These are phyloP conservation scores for Onygenales sp. DNA, from an alignment of 2,329 filamentous ascomycete genomes.

Conservation along the genomic window DNA sequence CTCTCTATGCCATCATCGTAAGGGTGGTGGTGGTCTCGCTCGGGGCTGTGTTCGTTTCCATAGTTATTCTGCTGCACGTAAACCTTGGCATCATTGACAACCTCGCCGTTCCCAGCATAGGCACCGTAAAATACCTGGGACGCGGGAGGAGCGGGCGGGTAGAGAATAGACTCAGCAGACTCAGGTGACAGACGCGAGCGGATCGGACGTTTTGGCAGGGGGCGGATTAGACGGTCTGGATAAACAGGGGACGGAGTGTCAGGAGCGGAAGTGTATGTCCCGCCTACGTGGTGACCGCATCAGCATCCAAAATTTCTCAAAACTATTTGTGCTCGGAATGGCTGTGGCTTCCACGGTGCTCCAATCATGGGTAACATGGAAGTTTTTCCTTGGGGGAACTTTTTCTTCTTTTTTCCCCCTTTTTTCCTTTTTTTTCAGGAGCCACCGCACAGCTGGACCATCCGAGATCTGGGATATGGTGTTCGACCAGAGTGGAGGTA, in stretches of 20 bases:
- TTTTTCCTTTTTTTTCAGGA: background rate
- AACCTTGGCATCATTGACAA: slow-evolving; percentile 37
- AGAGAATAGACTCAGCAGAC: slow-evolving; percentile 70
- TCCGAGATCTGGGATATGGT: background rate
- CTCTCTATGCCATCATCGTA: slow-evolving; percentile 50
- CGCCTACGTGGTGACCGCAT: slow-evolving; percentile 31
- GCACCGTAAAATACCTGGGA: slow-evolving; percentile 70
- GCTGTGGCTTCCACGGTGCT: background rate
- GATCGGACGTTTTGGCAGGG: slow-evolving; percentile 78
- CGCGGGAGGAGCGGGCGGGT: slow-evolving; percentile 62
- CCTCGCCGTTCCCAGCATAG: slow-evolving; percentile 46
- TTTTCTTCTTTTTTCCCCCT: background rate
- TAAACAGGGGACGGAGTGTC: slow-evolving; percentile 74
- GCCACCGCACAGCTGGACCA: background rate
- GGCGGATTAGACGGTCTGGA: slow-evolving; percentile 85
- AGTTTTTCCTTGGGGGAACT: background rate
- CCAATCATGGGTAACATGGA: too few species aligned
- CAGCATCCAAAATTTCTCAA: slow-evolving; percentile 26
- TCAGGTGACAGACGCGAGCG: slow-evolving; percentile 81
- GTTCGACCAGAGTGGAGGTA: slow-evolving; percentile 13
- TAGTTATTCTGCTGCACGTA: slow-evolving; percentile 37
- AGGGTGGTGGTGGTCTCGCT: slow-evolving; percentile 31
- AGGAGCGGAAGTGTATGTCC: slow-evolving; percentile 41
- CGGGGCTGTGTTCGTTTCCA: slow-evolving; percentile 27
- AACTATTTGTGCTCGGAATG: slow-evolving; percentile 2